Percentiles rank a stretch among this genome's conserved stretches.
These are phyloP conservation scores for Buxus sempervirens DNA, from an alignment of 164 flowering plant genomes.

Conservation along the genomic window DNA sequence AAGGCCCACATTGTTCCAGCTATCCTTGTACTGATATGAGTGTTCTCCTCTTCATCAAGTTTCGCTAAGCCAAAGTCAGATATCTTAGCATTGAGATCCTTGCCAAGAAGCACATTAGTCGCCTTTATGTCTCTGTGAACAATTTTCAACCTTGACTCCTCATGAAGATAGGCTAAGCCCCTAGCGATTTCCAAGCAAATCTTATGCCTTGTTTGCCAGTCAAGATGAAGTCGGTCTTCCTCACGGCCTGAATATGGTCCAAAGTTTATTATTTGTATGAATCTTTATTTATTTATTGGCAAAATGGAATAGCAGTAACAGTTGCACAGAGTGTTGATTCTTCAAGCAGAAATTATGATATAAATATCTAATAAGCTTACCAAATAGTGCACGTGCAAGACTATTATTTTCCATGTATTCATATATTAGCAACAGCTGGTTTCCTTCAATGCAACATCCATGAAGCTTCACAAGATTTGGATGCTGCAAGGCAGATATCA, in stretches of 20 bases:
- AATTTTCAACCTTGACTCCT: constrained; percentile 61
- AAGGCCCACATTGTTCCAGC: constrained; percentile 76
- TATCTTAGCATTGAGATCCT: constrained; percentile 63
- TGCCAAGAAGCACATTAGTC: constrained; percentile 66
- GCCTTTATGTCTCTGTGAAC: constrained; percentile 76
- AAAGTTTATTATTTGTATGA: background rate
- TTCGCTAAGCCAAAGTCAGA: constrained; percentile 86
- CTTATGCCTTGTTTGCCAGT: constrained; percentile 56
- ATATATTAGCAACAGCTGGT: constrained; percentile 52
- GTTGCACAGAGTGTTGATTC: background rate
- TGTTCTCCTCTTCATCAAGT: constrained; percentile 67
- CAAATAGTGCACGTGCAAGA: constrained; percentile 52
- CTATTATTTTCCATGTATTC: constrained; percentile 70
- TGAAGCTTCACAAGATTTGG: constrained; percentile 65
- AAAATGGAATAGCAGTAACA: background rate
- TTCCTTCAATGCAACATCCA: constrained; percentile 74
- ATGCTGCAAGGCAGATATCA: constrained; percentile 67
- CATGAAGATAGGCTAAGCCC: constrained; percentile 69
- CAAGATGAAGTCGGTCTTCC: constrained; percentile 37
- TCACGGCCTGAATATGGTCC: constrained; percentile 23
- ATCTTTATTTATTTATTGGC: background rate
- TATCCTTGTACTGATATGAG: constrained; percentile 71
- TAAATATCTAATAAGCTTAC: constrained; percentile 13
- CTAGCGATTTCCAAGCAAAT: constrained; percentile 62
- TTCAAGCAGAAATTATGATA: background rate